Evolutionary conservation across 106 monocot species (phyloP), one percentile per base, ranked within the genome.

Genomic region (Alisma plantagoaquatica): DNA sequence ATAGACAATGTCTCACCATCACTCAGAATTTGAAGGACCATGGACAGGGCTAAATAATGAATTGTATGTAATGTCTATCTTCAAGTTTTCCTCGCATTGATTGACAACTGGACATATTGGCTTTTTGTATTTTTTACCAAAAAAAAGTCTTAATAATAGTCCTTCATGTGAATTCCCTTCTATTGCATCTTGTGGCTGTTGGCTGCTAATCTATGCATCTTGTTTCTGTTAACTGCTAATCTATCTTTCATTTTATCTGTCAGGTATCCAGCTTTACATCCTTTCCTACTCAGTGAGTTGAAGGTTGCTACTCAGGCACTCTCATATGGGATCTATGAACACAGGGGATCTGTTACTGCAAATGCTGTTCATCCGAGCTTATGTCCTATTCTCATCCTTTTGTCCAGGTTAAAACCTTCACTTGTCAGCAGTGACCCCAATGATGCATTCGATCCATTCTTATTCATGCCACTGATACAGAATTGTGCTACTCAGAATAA

Each of bases 311-410:
- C 98, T 0, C 66, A 82, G 41, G 59, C 69, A 12, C 79, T 82
- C 21, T 65, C 43, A 16, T 60, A 78, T 69, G 70, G 73, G 41
- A 30, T 32, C 30, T 60, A 60, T 22, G 59, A 48, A 22, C 50
- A 68, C 60, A 38, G 53, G 22, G 69, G 72, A 59, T 72, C 73
- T 14, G 76, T 67, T 64, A 82, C 85, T 19, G 51, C 76, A 54
- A 90, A 79, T 58, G 62, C 85, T 29, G 79, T 98, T 72, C 98
- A 90, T 50, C 98, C 98, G 56, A 98, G 98, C 61, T 59, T 98
- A 66, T 98, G 82, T 19, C 98, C 90, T 0, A 98, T 98, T 63
- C 85, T 98, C 21, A 86, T 98, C 55, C 85, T 98, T 61, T 46
- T 98, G 45, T 82, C 82, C 56, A 78, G 89, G 53, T 73, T 98